Evolutionary conservation across 2,329 filamentous ascomycete species (phyloP), one percentile per base, ranked within the genome.

Genomic region (Rasamsonia emersonii): DNA sequence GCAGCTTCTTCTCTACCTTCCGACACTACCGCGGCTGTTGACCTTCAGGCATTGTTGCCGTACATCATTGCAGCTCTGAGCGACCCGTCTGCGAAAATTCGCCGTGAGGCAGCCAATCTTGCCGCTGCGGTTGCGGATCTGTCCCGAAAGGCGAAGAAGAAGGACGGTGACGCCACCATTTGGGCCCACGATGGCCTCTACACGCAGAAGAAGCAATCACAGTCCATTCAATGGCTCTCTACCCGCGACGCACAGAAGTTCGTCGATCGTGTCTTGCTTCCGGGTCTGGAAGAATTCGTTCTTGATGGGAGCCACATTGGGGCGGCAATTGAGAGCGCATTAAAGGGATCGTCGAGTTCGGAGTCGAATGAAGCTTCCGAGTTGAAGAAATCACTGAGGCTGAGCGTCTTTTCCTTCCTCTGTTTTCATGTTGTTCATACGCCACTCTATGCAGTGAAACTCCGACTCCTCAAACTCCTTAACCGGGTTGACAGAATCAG

Each of bases 11-110:
- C 68, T 16, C 54, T 86, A 11, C 41, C 38, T 26, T 72, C 73
- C 32, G 56, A 60, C 7, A 58, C 59, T 9, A 67, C 71, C 36
- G 55, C 51, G 14, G 62, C 64, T 13, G 50, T 73, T 5, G 82
- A 94, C 51, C 69, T 88, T 29, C 89, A 96, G 52, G 73, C 76
- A 8, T 55, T 95, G 11, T 52, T 94, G n/a, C 89, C 89, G 2
- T 95, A 93, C 58, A 66, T 80, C 18, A 62, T 95, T 27, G 67
- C 73, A 21, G 82, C 82, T 14, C 70, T 96, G 11, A 69, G 75
- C 15, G 89, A 96, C 53, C 62, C 77, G 4, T 83, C 83, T 1
- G 77, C 79, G 40, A 76, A 77, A 40, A 80, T 94, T 24, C 80
- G 88, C 26, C 76, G 78, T 40, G 77, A 84, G 30, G 82, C 86